Conservation (phyloP, 192 early-diverging fungal species). For the Backusella tarrabulga region DNA sequence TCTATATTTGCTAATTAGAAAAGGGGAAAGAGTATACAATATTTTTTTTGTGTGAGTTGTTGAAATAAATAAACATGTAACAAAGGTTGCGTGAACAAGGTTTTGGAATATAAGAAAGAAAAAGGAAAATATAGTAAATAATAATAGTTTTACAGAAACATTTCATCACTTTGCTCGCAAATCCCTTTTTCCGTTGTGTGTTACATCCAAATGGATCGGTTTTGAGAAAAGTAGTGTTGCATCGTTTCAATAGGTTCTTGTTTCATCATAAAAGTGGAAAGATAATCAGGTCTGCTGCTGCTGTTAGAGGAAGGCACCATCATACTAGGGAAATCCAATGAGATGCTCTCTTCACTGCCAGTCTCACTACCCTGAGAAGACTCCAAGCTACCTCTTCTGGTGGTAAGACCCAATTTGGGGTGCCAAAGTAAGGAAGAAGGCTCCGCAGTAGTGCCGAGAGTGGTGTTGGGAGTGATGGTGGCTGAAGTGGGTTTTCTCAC, state of each 20-base stretch:
- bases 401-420: not conserved
- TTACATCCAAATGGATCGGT: constrained; percentile 15
- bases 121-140: not conserved
- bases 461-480: not conserved
- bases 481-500: not conserved
- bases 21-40: not conserved
- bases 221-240: constrained; percentile 5
- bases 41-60: not conserved
- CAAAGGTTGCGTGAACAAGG: not conserved
- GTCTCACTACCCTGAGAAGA: constrained; percentile 5
- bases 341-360: constrained; percentile 5
- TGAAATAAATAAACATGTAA: constrained; percentile 1
- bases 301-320: not conserved
- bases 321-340: not conserved
- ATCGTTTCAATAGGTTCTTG: constrained; percentile 16
- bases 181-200: not conserved
- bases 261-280: constrained; percentile 3
- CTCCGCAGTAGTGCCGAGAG: not conserved
- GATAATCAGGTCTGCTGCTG: constrained; percentile 7
- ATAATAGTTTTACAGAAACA: constrained; percentile 8
- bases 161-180: not conserved
- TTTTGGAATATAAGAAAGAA: not conserved
- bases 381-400: not conserved
- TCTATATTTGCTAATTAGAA: not conserved
- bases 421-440: not conserved